A percentile compares a stretch with the other conserved stretches of the same genome.
These are phyloP conservation scores for Middelhovenomyces tepae DNA, from an alignment of 805 yeast genomes.

Conservation along the genomic window DNA sequence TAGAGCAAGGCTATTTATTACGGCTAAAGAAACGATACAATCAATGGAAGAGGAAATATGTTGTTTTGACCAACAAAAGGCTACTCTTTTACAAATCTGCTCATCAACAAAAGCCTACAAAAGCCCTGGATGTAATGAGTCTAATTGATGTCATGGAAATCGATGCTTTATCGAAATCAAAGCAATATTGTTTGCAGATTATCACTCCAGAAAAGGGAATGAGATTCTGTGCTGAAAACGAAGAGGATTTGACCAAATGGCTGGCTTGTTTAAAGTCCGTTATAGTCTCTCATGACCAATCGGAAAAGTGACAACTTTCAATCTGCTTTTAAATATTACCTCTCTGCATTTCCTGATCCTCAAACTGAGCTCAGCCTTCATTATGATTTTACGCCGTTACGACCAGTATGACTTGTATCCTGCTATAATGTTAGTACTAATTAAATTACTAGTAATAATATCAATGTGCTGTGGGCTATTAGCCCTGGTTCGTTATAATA, in stretches of 20 bases:
- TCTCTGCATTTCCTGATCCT: no score
- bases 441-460: no score
- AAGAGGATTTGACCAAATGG: slow-evolving; percentile 42
- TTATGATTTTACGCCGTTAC: no score
- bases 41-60: slow-evolving; percentile 40
- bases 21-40: slow-evolving; percentile 35
- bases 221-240: slow-evolving; percentile 36
- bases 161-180: slow-evolving; percentile 38
- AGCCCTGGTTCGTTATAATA: no score
- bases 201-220: slow-evolving; percentile 39
- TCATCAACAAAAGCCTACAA: slow-evolving; percentile 22
- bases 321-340: no score
- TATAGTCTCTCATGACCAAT: no score
- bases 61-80: slow-evolving; percentile 35
- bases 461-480: no score
- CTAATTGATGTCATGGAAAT: slow-evolving; percentile 42
- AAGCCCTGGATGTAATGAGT: slow-evolving; percentile 29
- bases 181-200: slow-evolving; percentile 38
- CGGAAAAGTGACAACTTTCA: no score
- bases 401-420: no score
- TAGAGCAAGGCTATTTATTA: slow-evolving; percentile 36
- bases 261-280: slow-evolving; percentile 35
- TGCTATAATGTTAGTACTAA: no score
- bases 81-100: slow-evolving; percentile 34
- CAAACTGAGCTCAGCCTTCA: no score